A percentile compares a stretch with the other conserved stretches of the same genome.
phyloP scores from a whole-genome alignment of 495 filamentous ascomycete genomes.

The Talaromyces liani region DNA sequence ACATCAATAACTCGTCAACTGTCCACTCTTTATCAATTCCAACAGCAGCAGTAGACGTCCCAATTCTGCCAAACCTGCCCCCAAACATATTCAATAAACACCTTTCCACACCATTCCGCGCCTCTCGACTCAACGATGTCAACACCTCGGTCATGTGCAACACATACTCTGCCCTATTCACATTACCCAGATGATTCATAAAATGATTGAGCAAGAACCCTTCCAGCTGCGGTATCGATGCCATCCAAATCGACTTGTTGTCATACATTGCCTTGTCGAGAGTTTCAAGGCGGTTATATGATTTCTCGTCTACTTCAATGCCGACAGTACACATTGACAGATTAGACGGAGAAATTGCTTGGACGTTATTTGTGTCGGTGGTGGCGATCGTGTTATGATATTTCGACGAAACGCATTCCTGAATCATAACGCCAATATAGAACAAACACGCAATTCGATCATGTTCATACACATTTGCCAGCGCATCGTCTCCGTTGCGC shows the following conservation, averaged over 20 bases:
- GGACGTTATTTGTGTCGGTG: background rate
- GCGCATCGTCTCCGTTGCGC: background rate
- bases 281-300: slow-evolving; percentile 5
- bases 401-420: slow-evolving; percentile 17
- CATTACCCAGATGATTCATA: slow-evolving; percentile 5
- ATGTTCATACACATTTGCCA: slow-evolving; percentile 7
- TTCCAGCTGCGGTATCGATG: slow-evolving; percentile 14
- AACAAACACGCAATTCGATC: slow-evolving; percentile 18
- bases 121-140: slow-evolving; percentile 17
- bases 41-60: background rate
- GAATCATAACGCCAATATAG: slow-evolving; percentile 19
- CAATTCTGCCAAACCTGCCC: slow-evolving; percentile 2
- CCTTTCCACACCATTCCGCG: slow-evolving; percentile 19
- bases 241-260: slow-evolving; percentile 10
- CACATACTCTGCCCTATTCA: slow-evolving; percentile 16
- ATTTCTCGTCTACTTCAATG: background rate
- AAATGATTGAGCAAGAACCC: slow-evolving; percentile 14
- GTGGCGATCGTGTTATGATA: slow-evolving; percentile 5
- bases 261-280: slow-evolving; percentile 13
- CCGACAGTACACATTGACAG: background rate
- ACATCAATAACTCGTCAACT: slow-evolving; percentile 19
- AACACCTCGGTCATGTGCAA: slow-evolving; percentile 17
- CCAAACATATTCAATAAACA: slow-evolving; percentile 22
- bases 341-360: background rate
- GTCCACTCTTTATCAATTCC: slow-evolving; percentile 16